Base-by-base conservation (phyloP, 1,284 basidiomycete genomes). In the Amylostereum areolatum region DNA sequence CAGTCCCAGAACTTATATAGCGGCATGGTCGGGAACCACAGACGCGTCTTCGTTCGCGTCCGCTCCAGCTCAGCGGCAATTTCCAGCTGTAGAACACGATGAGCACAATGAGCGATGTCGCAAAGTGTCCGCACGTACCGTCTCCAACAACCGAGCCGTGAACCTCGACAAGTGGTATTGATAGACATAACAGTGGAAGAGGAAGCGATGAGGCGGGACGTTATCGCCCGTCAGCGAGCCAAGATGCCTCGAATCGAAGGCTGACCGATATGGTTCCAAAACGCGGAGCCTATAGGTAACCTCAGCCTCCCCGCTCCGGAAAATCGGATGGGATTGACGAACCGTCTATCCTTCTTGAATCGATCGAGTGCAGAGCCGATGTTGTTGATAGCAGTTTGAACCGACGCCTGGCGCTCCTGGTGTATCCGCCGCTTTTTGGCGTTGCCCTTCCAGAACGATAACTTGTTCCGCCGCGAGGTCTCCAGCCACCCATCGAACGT, bases 111-210 rank as follows among this genome's bases (percentile, higher is more conserved):
- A n/a, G n/a, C n/a, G n/a, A n/a, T n/a, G n/a, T n/a, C n/a, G n/a
- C n/a, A n/a, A 34, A 27, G 18, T 4, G 35, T 12, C 9, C 3
- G 41, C 2, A 53, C 66, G 41, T 46, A 70, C 68, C 35, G 63
- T 46, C 24, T 63, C 63, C 3, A 57, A 51, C 9, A 69, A 44
- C n/a, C 61, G 53, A 24, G 51, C 45, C 6, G 63, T 49, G 25
- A 63, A 61, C 24, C 62, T 59, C 30, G 61, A 54, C 7, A 65
- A 51, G 52, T 66, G 63, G 44, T 66, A 74, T 48, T 91, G 86
- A 60, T 89, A 92, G 25, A 89, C 75, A 57, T 81, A 86, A 46
- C 81, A 82, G 51, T 83, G 68, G 54, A 86, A 86, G 6, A 86
- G 66, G 59, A 78, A 80, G 30, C 79, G 72, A 73, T 91, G 74